Conservation (phyloP, 2,329 filamentous ascomycete genomes). For the Trichoderma atrobrunneum region DNA sequence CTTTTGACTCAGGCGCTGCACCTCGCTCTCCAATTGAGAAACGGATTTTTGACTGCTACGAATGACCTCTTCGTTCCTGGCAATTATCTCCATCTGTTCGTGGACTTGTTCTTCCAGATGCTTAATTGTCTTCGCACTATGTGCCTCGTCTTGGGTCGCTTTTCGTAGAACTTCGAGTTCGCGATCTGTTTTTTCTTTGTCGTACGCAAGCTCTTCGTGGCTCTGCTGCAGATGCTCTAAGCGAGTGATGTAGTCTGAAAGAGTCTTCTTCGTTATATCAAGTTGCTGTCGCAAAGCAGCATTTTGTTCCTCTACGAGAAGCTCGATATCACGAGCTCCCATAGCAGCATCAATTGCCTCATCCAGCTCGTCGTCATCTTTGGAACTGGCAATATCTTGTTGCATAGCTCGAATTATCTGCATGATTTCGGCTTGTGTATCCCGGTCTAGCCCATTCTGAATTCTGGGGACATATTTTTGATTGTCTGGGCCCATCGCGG, state of each 20-base stretch:
- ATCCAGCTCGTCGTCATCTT: slow-evolving; percentile 40
- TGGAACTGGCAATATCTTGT: slow-evolving; percentile 36
- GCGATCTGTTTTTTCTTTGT: slow-evolving; percentile 57
- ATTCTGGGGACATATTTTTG: slow-evolving; percentile 51
- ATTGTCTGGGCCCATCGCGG: slow-evolving; percentile 57
- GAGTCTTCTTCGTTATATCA: slow-evolving; percentile 53
- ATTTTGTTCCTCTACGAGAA: slow-evolving; percentile 56
- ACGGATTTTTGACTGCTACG: slow-evolving; percentile 34
- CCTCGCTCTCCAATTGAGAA: slow-evolving; percentile 58
- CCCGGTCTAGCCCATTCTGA: slow-evolving; percentile 40
- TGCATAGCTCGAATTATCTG: slow-evolving; percentile 44
- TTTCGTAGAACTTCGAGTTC: slow-evolving; percentile 51
- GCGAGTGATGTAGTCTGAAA: slow-evolving; percentile 58
- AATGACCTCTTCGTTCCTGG: slow-evolving; percentile 57
- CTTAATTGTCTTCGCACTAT: slow-evolving; percentile 51
- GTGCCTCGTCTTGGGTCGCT: slow-evolving; percentile 51
- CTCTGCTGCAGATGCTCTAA: slow-evolving; percentile 59
- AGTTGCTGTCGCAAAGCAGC: slow-evolving; percentile 49
- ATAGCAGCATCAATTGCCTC: slow-evolving; percentile 40
- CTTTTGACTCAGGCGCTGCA: slow-evolving; percentile 45
- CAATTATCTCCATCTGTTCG: slow-evolving; percentile 70
- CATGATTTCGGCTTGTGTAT: slow-evolving; percentile 46
- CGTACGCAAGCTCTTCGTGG: slow-evolving; percentile 63
- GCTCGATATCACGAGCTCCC: slow-evolving; percentile 51
- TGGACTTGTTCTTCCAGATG: slow-evolving; percentile 56